Conservation (phyloP, 2,329 filamentous ascomycete species). For the Aspergillus uvarum region DNA sequence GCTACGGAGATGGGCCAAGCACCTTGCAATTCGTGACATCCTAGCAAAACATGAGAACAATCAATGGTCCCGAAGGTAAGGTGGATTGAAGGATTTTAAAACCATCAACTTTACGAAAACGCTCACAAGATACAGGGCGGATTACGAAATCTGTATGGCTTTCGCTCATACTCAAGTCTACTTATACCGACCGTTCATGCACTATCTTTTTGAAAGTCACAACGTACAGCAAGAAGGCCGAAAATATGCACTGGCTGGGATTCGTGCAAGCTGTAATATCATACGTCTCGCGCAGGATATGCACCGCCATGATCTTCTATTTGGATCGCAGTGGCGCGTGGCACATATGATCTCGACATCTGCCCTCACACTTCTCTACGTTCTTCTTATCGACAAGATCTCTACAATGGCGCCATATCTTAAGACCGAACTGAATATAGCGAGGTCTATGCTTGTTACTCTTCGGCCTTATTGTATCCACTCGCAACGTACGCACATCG, state of each 20-base stretch:
- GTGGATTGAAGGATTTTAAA: no score
- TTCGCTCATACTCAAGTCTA: slow-evolving; percentile 12
- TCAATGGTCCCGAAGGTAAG: slow-evolving; percentile 2
- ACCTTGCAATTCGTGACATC: neutral
- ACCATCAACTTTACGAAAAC: neutral
- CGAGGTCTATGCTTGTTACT: neutral
- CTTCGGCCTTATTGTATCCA: slow-evolving; percentile 5
- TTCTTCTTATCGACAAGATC: slow-evolving; percentile 3
- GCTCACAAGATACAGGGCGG: slow-evolving; percentile 5
- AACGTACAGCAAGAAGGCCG: slow-evolving; percentile 2
- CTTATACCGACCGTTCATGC: slow-evolving; percentile 15
- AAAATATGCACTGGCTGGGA: slow-evolving; percentile 9
- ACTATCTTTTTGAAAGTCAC: slow-evolving; percentile 1
- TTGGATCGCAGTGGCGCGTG: slow-evolving; percentile 10
- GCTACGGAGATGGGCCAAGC: slow-evolving; percentile 8
- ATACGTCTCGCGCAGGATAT: slow-evolving; percentile 16
- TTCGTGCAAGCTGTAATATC: slow-evolving; percentile 14
- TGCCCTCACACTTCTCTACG: slow-evolving; percentile 8
- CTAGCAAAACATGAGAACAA: slow-evolving; percentile 1
- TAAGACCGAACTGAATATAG: slow-evolving; percentile 1
- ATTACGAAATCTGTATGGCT: slow-evolving; percentile 10
- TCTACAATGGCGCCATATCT: neutral
- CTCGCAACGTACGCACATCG: slow-evolving; percentile 6
- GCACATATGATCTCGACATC: slow-evolving; percentile 8
- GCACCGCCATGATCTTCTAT: slow-evolving; percentile 9